A percentile compares a stretch with the other conserved stretches of the same genome.
These are phyloP conservation scores for Phytophthora crassamura DNA, from an alignment of 352 stramenopile species.

Conservation along the genomic window DNA sequence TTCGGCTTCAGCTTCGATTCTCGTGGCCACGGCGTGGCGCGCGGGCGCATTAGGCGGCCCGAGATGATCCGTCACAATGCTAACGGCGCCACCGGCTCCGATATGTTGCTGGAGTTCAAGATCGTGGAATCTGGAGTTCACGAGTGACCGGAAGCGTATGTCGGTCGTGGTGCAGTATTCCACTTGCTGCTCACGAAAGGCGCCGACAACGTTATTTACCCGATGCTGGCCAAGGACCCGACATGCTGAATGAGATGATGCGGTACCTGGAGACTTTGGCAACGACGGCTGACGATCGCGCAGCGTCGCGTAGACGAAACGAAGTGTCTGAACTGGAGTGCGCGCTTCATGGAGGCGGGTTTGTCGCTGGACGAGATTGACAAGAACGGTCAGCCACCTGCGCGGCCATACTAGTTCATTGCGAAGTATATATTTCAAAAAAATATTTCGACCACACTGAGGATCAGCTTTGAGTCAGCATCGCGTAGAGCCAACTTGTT, in stretches of 20 bases:
- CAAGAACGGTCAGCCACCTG: constrained; percentile 64
- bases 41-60: constrained; percentile 54
- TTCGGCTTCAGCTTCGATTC: constrained; percentile 82
- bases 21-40: constrained; percentile 66
- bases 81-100: constrained; percentile 38
- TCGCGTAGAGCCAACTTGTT: no score
- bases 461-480: no score
- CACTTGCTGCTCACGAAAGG: constrained; percentile 86
- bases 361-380: constrained; percentile 80
- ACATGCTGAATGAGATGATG: constrained; percentile 67
- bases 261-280: constrained; percentile 81
- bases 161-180: constrained; percentile 77
- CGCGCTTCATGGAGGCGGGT: constrained; percentile 68
- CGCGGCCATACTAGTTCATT: no score
- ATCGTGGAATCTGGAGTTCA: constrained; percentile 98
- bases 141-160: constrained; percentile 88
- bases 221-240: constrained; percentile 63
- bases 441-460: no score
- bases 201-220: constrained; percentile 94
- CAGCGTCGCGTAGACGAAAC: constrained; percentile 55
- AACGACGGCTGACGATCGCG: constrained; percentile 85
- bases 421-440: no score
- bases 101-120: constrained; percentile 69
- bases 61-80: constrained; percentile 41
- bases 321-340: constrained; percentile 71